These are phyloP conservation scores for Schizosaccharomyces lindneri DNA, from an alignment of 805 yeast genomes.

Conservation along the genomic window DNA sequence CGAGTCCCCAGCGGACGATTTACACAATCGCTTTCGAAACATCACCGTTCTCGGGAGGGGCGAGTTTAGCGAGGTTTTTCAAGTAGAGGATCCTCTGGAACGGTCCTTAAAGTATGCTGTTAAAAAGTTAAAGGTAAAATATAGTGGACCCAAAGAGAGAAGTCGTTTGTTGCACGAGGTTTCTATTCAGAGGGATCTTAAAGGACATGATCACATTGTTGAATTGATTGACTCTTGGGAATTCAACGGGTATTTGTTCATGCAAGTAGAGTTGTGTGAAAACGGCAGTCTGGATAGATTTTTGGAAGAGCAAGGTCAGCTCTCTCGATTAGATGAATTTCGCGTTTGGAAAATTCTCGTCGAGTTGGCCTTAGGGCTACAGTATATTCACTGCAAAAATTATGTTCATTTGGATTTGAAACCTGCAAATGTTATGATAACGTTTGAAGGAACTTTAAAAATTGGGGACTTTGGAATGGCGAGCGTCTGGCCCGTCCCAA, in stretches of 20 bases:
- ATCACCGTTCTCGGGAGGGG: conserved; percentile 60
- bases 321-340: conserved; percentile 75
- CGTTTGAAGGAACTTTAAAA: conserved; percentile 83
- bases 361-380: conserved; percentile 26
- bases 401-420: conserved; percentile 75
- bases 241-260: conserved; percentile 40
- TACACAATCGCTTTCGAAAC: conserved; percentile 26
- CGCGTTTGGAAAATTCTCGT: conserved; percentile 71
- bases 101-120: conserved; percentile 38
- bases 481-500: conserved; percentile 37
- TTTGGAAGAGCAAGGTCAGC: conserved; percentile 48
- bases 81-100: conserved; percentile 40
- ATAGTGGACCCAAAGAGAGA: conserved; percentile 33
- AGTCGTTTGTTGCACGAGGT: conserved; percentile 50
- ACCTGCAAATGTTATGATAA: conserved; percentile 83
- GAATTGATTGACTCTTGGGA: conserved; percentile 75
- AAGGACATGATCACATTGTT: conserved; percentile 37
- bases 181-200: conserved; percentile 23
- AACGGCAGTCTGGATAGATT: conserved; percentile 75
- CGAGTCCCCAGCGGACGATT: not conserved
- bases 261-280: conserved; percentile 87
- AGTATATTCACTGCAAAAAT: conserved; percentile 51
- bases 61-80: conserved; percentile 72
- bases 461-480: conserved; percentile 96
- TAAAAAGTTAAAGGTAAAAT: conserved; percentile 52